phyloP scores from a whole-genome alignment of 306 rosid species.

The Calophaca sinica region DNA sequence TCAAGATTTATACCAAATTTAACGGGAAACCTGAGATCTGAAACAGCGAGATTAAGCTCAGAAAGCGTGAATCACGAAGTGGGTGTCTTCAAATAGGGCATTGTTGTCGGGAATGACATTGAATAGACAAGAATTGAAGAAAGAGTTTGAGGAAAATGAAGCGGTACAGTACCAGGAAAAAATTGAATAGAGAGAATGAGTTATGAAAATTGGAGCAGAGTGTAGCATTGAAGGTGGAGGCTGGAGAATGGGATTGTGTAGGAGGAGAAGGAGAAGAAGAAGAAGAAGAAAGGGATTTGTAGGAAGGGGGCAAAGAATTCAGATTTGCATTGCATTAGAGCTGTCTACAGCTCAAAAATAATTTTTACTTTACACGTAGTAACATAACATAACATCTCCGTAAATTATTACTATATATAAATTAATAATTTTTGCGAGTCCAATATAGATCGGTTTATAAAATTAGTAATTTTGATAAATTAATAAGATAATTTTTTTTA shows the following conservation, averaged over 20 bases:
- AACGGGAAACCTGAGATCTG: conserved; percentile 45
- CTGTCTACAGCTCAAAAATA: conserved; percentile 35
- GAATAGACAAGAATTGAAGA: conserved; percentile 29
- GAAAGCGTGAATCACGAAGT: conserved; percentile 30
- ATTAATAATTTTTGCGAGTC: too few relatives aligned
- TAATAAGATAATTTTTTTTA: too few relatives aligned
- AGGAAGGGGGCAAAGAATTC: conserved; percentile 1
- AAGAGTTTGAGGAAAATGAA: conserved; percentile 44
- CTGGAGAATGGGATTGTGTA: not conserved
- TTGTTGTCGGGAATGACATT: conserved; percentile 33
- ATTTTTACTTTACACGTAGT: not conserved
- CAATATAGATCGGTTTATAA: too few relatives aligned
- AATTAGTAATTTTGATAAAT: too few relatives aligned
- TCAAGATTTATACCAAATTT: conserved; percentile 27
- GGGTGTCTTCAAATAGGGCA: not conserved
- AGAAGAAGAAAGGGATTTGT: conserved; percentile 32
- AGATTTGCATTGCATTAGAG: conserved; percentile 32
- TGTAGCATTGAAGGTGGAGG: conserved; percentile 19
- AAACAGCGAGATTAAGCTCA: conserved; percentile 40
- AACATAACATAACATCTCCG: too few relatives aligned
- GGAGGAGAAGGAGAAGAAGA: conserved; percentile 8
- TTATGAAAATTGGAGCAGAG: not conserved
- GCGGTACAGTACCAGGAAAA: conserved; percentile 41
- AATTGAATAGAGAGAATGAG: not conserved
- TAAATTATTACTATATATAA: too few relatives aligned